phyloP scores from a whole-genome alignment of 192 early-diverging fungal species.

The Gryganskiella cystojenkinii region DNA sequence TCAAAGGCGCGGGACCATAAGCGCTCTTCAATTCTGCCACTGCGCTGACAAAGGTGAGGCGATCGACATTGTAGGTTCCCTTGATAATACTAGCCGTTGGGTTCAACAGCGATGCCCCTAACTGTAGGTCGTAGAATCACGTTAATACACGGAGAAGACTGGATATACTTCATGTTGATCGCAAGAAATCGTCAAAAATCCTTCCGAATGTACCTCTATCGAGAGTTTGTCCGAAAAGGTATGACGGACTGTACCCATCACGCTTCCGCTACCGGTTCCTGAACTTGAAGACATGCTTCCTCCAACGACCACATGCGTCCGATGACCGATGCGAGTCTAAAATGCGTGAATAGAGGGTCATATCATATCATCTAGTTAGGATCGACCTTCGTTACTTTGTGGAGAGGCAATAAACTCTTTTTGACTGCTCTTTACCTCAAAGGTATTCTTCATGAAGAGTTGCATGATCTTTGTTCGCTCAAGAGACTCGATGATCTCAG shows the following conservation, averaged over 20 bases:
- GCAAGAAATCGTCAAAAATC: too few relatives aligned
- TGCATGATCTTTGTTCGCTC: slow-evolving; percentile 56
- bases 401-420: neutral
- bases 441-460: slow-evolving; percentile 70
- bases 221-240: slow-evolving; percentile 76
- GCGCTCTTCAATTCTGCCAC: slow-evolving; percentile 60
- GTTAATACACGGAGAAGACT: too few relatives aligned
- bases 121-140: slow-evolving; percentile 23
- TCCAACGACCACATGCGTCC: slow-evolving; percentile 61
- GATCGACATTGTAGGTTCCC: slow-evolving; percentile 55
- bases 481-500: slow-evolving; percentile 33
- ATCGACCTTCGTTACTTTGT: neutral
- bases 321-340: slow-evolving; percentile 61
- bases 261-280: slow-evolving; percentile 76
- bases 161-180: too few relatives aligned
- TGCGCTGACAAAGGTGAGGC: slow-evolving; percentile 70
- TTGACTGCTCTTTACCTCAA: slow-evolving; percentile 55
- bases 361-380: neutral
- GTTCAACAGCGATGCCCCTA: slow-evolving; percentile 64
- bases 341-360: neutral
- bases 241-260: slow-evolving; percentile 84
- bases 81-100: slow-evolving; percentile 69
- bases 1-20: slow-evolving; percentile 71
- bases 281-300: slow-evolving; percentile 73
- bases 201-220: slow-evolving; percentile 67